Evolutionary conservation across 139 green algal genomes (phyloP).

Genomic region (Chlamydomonas applanata): DNA sequence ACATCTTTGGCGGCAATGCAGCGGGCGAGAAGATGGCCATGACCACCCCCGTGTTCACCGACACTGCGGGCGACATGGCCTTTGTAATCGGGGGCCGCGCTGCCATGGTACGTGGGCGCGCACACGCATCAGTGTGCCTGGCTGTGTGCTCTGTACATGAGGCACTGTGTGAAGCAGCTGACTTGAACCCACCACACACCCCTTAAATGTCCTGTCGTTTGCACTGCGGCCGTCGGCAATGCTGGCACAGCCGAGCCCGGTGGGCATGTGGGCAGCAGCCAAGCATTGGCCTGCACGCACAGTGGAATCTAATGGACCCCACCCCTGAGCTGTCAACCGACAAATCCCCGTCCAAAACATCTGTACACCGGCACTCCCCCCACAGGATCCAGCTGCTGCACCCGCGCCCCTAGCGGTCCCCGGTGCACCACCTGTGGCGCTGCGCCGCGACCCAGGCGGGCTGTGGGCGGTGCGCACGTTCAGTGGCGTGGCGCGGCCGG

Average conservation of each 20-base stretch:
- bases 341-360: no score
- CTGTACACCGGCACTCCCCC: not conserved
- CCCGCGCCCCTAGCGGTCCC: constrained; percentile 10
- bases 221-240: no score
- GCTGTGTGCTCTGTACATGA: not conserved
- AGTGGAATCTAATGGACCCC: not conserved
- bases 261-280: no score
- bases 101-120: not conserved
- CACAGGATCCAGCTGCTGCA: constrained; percentile 8
- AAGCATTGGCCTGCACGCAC: no score
- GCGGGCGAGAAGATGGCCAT: constrained; percentile 43
- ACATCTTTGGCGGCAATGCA: constrained; percentile 86
- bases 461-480: constrained; percentile 39
- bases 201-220: no score
- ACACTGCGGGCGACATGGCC: constrained; percentile 42
- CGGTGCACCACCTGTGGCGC: not conserved
- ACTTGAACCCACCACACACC: not conserved
- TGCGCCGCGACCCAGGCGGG: constrained; percentile 25
- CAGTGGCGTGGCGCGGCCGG: constrained; percentile 17
- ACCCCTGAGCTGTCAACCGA: not conserved
- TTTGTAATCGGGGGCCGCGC: constrained; percentile 43
- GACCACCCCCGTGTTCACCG: constrained; percentile 57
- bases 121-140: not conserved
- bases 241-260: no score
- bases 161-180: not conserved